A percentile compares a stretch with the other conserved stretches of the same genome.
Evolutionary conservation across 2,329 filamentous ascomycete species (phyloP).

Genomic region (Sclerotinia spermophila): DNA sequence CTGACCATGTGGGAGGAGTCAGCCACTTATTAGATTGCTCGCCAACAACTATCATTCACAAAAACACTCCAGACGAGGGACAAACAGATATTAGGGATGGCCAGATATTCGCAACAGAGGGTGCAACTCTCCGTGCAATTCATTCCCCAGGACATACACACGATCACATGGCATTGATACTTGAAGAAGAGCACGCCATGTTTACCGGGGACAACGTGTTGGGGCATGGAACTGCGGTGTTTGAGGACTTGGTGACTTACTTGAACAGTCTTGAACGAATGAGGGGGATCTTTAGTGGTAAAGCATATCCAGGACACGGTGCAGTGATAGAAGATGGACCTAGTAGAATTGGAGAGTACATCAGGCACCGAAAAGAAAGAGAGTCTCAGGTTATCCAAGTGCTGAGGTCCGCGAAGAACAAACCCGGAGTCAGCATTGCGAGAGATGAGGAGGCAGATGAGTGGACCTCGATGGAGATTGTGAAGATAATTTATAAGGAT

Average conservation of each 20-base stretch:
- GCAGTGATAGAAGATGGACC: conserved; percentile 70
- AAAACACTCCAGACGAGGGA: conserved; percentile 54
- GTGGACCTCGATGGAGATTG: conserved; percentile 75
- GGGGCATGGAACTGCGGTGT: conserved; percentile 81
- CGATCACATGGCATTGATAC: conserved; percentile 76
- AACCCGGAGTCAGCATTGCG: conserved; percentile 27
- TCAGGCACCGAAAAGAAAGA: conserved; percentile 72
- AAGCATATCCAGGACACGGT: conserved; percentile 86
- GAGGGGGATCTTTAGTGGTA: conserved; percentile 59
- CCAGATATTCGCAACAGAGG: conserved; percentile 52
- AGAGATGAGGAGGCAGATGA: conserved; percentile 34
- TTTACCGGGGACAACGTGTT: conserved; percentile 89
- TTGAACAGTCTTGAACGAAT: conserved; percentile 67
- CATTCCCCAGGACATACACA: conserved; percentile 71
- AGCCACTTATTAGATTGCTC: conserved; percentile 61
- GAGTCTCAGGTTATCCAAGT: conserved; percentile 74
- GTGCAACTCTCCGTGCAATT: conserved; percentile 63
- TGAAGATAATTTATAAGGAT: conserved; percentile 81
- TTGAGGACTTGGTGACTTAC: conserved; percentile 71
- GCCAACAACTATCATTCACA: conserved; percentile 63
- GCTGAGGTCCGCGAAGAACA: conserved; percentile 45
- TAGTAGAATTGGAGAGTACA: conserved; percentile 74
- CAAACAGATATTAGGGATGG: conserved; percentile 55
- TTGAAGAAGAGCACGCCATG: conserved; percentile 75
- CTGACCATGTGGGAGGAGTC: conserved; percentile 78